Conservation (phyloP, 352 stramenopile genomes). For the Halophytophthora batemanensis region DNA sequence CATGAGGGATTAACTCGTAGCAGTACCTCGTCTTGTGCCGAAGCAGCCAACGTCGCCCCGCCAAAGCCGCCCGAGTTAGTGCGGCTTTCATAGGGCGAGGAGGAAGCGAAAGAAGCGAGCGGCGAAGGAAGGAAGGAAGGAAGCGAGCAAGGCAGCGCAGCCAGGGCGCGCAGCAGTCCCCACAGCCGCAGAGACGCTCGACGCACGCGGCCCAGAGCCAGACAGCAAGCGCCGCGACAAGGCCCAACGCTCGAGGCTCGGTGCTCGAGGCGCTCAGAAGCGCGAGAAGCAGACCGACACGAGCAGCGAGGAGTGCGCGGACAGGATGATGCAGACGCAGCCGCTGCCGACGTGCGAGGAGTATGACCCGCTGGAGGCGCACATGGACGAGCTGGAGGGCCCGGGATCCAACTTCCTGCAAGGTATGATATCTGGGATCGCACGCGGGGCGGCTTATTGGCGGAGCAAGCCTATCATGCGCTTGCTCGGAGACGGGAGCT, state of each 20-base stretch:
- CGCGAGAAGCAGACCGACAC: constrained; percentile 6
- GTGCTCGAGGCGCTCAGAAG: constrained; percentile 4
- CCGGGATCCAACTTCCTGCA: constrained; percentile 64
- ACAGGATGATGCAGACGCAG: constrained; percentile 46
- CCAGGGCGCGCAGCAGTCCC: too few species aligned
- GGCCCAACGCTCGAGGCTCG: too few species aligned
- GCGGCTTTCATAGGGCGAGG: constrained; percentile 14
- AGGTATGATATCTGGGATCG: constrained; percentile 21
- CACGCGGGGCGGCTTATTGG: neutral
- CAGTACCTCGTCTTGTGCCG: constrained; percentile 1
- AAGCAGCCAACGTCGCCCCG: neutral
- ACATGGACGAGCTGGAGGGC: constrained; percentile 71
- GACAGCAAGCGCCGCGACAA: neutral
- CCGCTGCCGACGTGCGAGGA: constrained; percentile 53
- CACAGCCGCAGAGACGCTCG: neutral
- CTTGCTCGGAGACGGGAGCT: too few species aligned
- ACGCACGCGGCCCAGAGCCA: neutral
- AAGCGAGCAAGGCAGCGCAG: neutral
- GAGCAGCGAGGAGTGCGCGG: neutral
- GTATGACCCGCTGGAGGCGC: constrained; percentile 66
- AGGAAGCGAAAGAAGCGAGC: constrained; percentile 7
- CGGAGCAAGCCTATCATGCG: too few species aligned
- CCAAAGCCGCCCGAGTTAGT: constrained; percentile 15
- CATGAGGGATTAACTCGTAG: constrained; percentile 12
- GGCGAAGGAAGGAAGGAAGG: neutral